Percentiles rank a stretch among this genome's conserved stretches.
These are phyloP conservation scores for Myxozyma neotropica DNA, from an alignment of 805 yeast species.

Conservation along the genomic window DNA sequence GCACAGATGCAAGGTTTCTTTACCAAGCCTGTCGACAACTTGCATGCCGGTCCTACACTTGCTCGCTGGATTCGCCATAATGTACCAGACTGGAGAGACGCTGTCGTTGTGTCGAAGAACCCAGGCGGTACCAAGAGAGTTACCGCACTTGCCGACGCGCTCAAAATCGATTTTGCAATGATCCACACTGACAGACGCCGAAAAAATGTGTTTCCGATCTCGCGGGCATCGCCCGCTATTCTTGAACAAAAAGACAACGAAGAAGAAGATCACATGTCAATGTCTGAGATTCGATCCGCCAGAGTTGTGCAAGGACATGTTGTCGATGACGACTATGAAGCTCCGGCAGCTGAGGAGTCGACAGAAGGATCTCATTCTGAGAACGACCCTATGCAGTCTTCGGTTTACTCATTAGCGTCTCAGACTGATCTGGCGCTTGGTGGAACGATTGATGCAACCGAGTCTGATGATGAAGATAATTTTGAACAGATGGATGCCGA, in stretches of 20 bases:
- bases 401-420: slow-evolving; percentile 34
- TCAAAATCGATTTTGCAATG: slow-evolving; percentile 97
- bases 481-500: slow-evolving; percentile 58
- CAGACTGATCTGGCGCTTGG: slow-evolving; percentile 62
- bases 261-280: slow-evolving; percentile 37
- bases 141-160: slow-evolving; percentile 94
- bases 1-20: slow-evolving; percentile 99
- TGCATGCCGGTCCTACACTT: slow-evolving; percentile 93
- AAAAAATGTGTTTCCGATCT: slow-evolving; percentile 60
- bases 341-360: slow-evolving; percentile 42
- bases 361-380: slow-evolving; percentile 36
- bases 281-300: slow-evolving; percentile 81
- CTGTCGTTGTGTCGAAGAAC: slow-evolving; percentile 97
- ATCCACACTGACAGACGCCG: slow-evolving; percentile 97
- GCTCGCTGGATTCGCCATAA: slow-evolving; percentile 95
- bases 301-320: slow-evolving; percentile 96
- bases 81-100: slow-evolving; percentile 78
- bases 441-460: slow-evolving; percentile 72
- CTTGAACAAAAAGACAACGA: slow-evolving; percentile 26
- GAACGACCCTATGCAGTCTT: slow-evolving; percentile 41
- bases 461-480: slow-evolving; percentile 83
- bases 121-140: slow-evolving; percentile 99
- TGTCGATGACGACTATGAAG: slow-evolving; percentile 76
- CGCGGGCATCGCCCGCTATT: slow-evolving; percentile 37
- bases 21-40: slow-evolving; percentile 93